Percentiles rank a stretch among this genome's conserved stretches.
Conservation (phyloP, 305 asterid species). For the Solanum hybrid region DNA sequence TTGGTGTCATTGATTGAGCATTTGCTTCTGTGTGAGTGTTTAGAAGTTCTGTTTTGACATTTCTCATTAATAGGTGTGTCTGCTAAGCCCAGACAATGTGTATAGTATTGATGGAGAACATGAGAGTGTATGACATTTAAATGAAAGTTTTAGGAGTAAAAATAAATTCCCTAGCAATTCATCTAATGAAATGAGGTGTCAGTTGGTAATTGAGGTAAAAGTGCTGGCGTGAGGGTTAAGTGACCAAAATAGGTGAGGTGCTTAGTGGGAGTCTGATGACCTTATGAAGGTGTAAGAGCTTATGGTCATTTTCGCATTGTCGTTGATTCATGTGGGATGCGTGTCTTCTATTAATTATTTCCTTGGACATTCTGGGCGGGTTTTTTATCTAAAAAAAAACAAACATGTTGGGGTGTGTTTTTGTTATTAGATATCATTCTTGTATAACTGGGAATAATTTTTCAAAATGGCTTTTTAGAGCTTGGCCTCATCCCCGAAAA, state of each 20-base stretch:
- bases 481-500: not conserved
- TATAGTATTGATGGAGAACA: not conserved
- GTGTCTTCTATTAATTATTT: not conserved
- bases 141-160: not conserved
- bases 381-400: not conserved
- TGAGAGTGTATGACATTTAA: not conserved
- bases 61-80: not conserved
- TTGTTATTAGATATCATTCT: not conserved
- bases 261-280: not conserved
- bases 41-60: not conserved
- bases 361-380: not conserved
- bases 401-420: not conserved
- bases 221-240: not conserved
- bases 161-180: not conserved
- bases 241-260: not conserved
- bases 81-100: not conserved
- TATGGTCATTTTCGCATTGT: not conserved
- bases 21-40: not conserved
- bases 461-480: not conserved
- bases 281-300: not conserved
- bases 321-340: not conserved
- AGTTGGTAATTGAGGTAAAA: not conserved
- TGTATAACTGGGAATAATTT: not conserved
- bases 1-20: not conserved
- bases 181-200: not conserved